A percentile compares a stretch with the other conserved stretches of the same genome.
Evolutionary conservation across 208 protist genomes (phyloP).

Genomic region (Acanthamoeba quina): DNA sequence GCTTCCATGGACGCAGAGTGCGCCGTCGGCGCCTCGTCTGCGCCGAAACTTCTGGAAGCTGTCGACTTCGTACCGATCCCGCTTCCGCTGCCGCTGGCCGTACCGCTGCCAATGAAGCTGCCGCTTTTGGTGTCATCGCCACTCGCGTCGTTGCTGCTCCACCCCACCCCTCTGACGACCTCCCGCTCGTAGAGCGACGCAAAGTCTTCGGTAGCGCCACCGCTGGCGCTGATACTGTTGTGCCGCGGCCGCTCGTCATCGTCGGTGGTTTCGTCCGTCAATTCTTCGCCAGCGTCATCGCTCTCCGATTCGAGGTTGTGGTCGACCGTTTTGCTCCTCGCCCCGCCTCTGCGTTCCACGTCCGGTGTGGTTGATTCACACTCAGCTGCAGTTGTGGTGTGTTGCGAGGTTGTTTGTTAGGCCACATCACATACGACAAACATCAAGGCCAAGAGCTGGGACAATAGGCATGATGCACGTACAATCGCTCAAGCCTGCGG

Average conservation of each 20-base stretch:
- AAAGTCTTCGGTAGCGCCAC: not conserved
- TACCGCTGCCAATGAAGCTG: not conserved
- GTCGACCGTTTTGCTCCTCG: not conserved
- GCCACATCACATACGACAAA: not conserved
- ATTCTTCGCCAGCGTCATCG: conserved; percentile 11
- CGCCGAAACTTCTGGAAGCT: not conserved
- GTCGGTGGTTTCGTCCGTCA: conserved; percentile 46
- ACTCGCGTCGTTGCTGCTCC: not conserved
- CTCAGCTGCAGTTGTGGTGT: not conserved
- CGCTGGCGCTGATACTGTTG: not conserved
- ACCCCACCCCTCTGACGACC: not conserved
- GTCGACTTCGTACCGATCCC: not conserved
- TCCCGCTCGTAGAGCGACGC: conserved; percentile 25
- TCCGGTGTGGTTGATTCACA: not conserved
- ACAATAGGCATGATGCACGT: not conserved
- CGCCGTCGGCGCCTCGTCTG: not conserved
- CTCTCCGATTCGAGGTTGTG: conserved; percentile 12
- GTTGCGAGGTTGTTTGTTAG: not conserved
- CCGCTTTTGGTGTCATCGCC: not conserved
- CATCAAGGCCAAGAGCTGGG: not conserved
- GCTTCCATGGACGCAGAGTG: not conserved
- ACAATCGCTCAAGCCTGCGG: not conserved
- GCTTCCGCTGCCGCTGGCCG: not conserved
- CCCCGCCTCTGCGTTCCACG: not conserved
- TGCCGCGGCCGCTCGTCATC: conserved; percentile 10